phyloP scores from a whole-genome alignment of 2,329 filamentous ascomycete genomes.

The Fusarium pilosicola region DNA sequence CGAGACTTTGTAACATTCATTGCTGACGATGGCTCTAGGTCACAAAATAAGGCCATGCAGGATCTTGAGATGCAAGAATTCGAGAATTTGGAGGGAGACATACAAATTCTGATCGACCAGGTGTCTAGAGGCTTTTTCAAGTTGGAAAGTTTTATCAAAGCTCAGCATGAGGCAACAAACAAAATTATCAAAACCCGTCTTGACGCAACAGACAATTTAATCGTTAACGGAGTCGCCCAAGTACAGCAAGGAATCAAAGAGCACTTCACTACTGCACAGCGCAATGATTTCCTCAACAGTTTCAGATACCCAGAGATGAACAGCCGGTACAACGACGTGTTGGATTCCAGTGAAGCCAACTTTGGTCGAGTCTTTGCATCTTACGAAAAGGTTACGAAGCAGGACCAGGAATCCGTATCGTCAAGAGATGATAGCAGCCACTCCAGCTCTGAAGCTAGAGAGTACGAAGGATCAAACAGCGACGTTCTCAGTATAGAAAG shows the following conservation, averaged over 20 bases:
- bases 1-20: too few species aligned
- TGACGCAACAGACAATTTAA: too few species aligned
- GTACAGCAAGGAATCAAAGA: fast-evolving
- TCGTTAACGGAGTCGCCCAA: fast-evolving
- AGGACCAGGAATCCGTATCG: fast-evolving
- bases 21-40: fast-evolving
- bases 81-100: background rate
- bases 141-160: fast-evolving
- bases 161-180: background rate
- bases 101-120: background rate
- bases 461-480: too few species aligned
- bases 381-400: background rate
- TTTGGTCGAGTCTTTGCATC: conserved; percentile 1
- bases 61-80: background rate
- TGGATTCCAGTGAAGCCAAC: background rate
- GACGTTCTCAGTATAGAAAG: too few species aligned
- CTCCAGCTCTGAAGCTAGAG: background rate
- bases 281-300: background rate
- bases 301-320: conserved; percentile 12
- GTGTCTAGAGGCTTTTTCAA: background rate
- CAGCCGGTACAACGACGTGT: background rate
- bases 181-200: too few species aligned
- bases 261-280: background rate
- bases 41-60: background rate
- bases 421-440: fast-evolving